Conservation (phyloP, 73 alveolate genomes). For the Paramecium biaurelia region DNA sequence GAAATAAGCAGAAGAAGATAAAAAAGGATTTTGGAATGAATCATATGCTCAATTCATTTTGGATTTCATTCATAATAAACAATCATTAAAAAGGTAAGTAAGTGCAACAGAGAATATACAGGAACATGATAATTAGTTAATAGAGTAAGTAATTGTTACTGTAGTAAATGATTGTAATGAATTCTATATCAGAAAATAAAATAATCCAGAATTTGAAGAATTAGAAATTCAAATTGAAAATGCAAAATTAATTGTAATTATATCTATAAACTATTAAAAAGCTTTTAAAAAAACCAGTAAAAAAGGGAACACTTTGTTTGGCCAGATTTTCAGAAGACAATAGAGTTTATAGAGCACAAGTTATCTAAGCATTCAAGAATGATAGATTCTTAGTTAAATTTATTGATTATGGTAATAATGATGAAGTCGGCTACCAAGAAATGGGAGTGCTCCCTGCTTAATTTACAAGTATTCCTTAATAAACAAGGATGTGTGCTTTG, state of each 20-base stretch:
- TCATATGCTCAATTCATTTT: background rate
- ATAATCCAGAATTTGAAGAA: background rate
- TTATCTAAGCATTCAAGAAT: background rate
- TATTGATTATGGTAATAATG: conserved; percentile 40
- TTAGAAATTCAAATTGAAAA: background rate
- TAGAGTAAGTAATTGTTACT: background rate
- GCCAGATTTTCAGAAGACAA: conserved; percentile 12
- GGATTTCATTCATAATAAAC: background rate
- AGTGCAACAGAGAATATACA: background rate
- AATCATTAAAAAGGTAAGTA: background rate
- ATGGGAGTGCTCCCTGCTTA: conserved; percentile 24
- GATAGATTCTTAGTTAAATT: conserved; percentile 27
- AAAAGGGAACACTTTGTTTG: conserved; percentile 35
- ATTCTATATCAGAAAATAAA: background rate
- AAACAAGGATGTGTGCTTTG: background rate
- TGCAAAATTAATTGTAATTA: background rate
- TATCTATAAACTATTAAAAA: background rate
- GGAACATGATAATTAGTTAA: background rate
- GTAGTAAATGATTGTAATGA: conserved; percentile 21
- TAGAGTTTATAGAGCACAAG: background rate
- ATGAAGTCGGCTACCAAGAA: background rate
- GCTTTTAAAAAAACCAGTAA: conserved; percentile 29
- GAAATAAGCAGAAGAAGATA: background rate
- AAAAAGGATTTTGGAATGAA: conserved; percentile 26
- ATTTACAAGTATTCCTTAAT: background rate